Conservation (phyloP, 306 rosid genomes). For the Pueraria montana region DNA sequence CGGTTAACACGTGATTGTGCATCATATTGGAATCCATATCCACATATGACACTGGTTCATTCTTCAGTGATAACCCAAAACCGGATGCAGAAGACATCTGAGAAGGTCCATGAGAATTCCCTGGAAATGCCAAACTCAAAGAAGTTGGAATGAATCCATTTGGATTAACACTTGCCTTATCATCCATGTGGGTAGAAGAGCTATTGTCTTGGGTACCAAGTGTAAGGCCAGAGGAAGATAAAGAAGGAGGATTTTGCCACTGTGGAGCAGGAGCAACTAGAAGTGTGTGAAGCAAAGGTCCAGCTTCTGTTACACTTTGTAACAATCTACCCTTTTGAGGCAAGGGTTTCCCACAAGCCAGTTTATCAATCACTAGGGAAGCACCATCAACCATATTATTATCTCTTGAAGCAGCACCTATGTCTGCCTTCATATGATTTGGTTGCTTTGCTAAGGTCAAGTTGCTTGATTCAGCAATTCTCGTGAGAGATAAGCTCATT, state of each 20-base stretch:
- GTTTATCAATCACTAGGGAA: constrained; percentile 42
- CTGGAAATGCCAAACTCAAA: constrained; percentile 55
- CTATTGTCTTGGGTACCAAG: no score
- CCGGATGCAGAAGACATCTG: neutral
- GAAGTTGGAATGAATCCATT: constrained; percentile 47
- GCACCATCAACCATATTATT: constrained; percentile 23
- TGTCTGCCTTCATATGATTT: neutral
- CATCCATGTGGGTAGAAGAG: neutral
- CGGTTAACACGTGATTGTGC: constrained; percentile 20
- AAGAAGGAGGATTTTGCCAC: constrained; percentile 59
- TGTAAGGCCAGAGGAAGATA: constrained; percentile 1
- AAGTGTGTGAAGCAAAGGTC: constrained; percentile 69
- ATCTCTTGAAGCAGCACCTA: constrained; percentile 18
- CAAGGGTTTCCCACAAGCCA: constrained; percentile 51
- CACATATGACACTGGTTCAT: constrained; percentile 27
- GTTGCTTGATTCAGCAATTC: constrained; percentile 36
- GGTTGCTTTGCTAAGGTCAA: constrained; percentile 27
- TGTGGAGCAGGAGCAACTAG: constrained; percentile 54
- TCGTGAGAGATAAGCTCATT: constrained; percentile 5
- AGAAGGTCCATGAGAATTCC: constrained; percentile 40
- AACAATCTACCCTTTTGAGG: constrained; percentile 63
- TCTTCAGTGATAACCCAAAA: constrained; percentile 34
- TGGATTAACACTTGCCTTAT: constrained; percentile 27
- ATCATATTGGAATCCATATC: constrained; percentile 36
- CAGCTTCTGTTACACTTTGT: constrained; percentile 57